Evolutionary conservation across 208 protist species (phyloP).

Genomic region (Polymyxa betae): DNA sequence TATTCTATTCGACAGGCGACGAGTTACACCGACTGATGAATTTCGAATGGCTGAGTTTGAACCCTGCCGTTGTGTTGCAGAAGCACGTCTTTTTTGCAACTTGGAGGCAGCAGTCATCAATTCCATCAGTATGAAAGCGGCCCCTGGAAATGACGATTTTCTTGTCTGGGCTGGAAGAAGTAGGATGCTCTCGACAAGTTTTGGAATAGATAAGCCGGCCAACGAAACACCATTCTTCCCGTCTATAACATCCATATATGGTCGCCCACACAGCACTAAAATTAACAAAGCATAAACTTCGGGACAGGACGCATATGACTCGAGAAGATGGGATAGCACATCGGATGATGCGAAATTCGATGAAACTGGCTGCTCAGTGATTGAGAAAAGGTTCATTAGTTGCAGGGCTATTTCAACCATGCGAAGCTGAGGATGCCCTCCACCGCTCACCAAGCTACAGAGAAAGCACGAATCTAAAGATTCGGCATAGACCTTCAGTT

Average conservation of each 20-base stretch:
- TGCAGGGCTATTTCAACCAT: neutral
- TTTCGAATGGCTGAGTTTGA: neutral
- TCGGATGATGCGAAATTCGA: neutral
- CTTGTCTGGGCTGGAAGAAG: neutral
- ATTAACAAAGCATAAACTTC: neutral
- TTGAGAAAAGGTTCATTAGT: neutral
- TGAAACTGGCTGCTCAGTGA: too few species aligned
- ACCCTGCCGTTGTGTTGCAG: neutral
- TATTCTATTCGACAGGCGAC: neutral
- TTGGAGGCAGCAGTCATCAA: neutral
- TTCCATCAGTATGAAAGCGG: neutral
- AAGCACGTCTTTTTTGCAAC: neutral
- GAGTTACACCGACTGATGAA: neutral
- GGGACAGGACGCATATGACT: neutral
- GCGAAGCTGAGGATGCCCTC: neutral
- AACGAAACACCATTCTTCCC: neutral
- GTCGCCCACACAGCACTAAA: neutral
- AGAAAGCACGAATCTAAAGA: constrained; percentile 10
- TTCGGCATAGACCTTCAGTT: neutral
- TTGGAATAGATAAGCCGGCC: neutral
- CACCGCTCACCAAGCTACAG: constrained; percentile 6
- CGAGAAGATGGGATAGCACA: neutral
- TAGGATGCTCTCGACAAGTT: neutral
- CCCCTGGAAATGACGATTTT: neutral
- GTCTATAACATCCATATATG: neutral